These are phyloP conservation scores for Vitrella brassicaformis DNA, from an alignment of 73 alveolate species.

Conservation along the genomic window DNA sequence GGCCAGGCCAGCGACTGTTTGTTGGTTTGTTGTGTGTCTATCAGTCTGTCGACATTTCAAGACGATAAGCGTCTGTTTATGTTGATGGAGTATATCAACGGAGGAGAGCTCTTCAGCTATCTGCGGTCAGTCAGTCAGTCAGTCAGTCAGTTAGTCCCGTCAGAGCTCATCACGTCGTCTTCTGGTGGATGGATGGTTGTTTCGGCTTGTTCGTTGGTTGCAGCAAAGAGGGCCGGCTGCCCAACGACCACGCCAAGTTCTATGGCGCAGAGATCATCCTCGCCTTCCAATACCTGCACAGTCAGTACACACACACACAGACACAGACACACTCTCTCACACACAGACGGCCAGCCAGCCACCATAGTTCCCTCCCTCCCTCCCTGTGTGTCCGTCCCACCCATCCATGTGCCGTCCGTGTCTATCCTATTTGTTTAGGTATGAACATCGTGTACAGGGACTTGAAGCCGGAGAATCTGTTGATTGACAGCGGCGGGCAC, in stretches of 20 bases:
- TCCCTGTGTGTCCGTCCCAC: background rate
- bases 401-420: background rate
- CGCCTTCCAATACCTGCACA: constrained; percentile 55
- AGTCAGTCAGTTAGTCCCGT: background rate
- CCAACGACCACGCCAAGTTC: constrained; percentile 62
- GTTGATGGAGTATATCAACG: constrained; percentile 37
- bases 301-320: too few relatives aligned
- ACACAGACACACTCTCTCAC: background rate
- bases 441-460: constrained; percentile 18
- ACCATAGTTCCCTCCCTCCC: background rate
- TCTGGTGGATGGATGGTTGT: background rate
- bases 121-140: background rate
- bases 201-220: background rate
- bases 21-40: too few relatives aligned
- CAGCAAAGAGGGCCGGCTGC: constrained; percentile 64
- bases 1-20: too few relatives aligned
- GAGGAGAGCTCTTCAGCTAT: constrained; percentile 44
- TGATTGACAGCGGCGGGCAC: constrained; percentile 19
- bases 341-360: background rate
- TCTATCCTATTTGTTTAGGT: too few relatives aligned
- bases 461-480: constrained; percentile 23
- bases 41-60: too few relatives aligned
- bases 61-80: constrained; percentile 29
- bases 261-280: constrained; percentile 43
- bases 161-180: background rate